Conservation (phyloP, 2,329 filamentous ascomycete species). For the Bertia moriformis region DNA sequence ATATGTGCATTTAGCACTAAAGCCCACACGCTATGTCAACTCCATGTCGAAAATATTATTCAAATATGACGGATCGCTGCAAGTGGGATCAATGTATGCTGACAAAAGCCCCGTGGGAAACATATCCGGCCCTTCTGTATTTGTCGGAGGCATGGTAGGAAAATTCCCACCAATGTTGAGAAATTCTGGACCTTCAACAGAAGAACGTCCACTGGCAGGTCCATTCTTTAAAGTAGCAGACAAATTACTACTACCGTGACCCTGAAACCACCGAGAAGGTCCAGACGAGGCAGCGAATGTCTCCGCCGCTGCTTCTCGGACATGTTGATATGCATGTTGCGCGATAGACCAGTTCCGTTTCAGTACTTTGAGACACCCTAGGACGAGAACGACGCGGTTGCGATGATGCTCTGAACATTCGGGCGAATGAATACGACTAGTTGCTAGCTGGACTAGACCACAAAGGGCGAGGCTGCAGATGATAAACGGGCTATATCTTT, state of each 20-base stretch:
- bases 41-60: not conserved
- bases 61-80: not conserved
- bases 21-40: not conserved
- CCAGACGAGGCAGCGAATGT: not conserved
- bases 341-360: slow-evolving; percentile 14
- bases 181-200: not conserved
- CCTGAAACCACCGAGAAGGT: not conserved
- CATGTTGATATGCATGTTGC: not conserved
- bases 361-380: slow-evolving; percentile 16
- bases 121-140: not conserved
- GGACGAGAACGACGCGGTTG: slow-evolving; percentile 17
- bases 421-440: slow-evolving; percentile 13
- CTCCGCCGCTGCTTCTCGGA: not conserved
- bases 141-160: not conserved
- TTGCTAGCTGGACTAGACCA: slow-evolving; percentile 17
- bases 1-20: too few relatives aligned
- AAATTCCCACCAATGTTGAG: not conserved
- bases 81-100: not conserved
- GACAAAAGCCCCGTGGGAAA: not conserved
- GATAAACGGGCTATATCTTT: slow-evolving; percentile 15
- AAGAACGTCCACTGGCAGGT: not conserved
- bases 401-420: slow-evolving; percentile 21
- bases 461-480: slow-evolving; percentile 10
- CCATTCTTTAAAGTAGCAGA: not conserved
- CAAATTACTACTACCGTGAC: not conserved